Evolutionary conservation across 2,329 filamentous ascomycete species (phyloP), one percentile per base, ranked within the genome.

Genomic region (Phaeoacremonium minimum): DNA sequence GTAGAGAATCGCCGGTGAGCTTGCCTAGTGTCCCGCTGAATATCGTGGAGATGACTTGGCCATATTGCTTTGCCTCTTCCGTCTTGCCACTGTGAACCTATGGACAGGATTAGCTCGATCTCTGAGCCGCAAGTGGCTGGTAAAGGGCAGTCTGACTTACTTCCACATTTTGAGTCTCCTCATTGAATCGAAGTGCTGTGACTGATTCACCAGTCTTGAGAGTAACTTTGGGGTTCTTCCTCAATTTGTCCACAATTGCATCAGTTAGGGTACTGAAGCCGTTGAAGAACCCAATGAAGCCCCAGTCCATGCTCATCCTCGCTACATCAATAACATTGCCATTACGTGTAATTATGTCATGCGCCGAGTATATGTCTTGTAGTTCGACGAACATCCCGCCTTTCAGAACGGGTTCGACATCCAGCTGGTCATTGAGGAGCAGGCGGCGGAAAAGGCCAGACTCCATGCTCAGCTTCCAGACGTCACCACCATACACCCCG

Each of bases 401-500:
- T n/a, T n/a, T n/a, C n/a, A n/a, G n/a, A 4, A 7, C 26, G 13
- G 26, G 14, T 15, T 11, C 18, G 15, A 35, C 16, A 35, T 32
- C 36, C 38, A 44, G 6, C 13, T 30, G 18, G 4, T 52, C 43
- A 42, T 82, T 75, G 38, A 72, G 60, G n/a, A 71, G 45, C 52
- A 68, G 69, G 0, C 66, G 38, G 17, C 60, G 47, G 8, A 82
- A 63, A 28, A 83, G 55, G 28, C 85, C 66, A 34, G 77, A 80
- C 48, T 78, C 79, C 32, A 78, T 79, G 58, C 89, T 95, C 34
- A 97, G 67, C 53, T 83, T 74, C 56, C 86, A 80, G 32, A 95
- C 78, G 60, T 96, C 86, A 5, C 93, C 93, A 15, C 90, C 93
- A 58, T 94, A 95, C 40, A 97, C 88, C 29, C 93, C 93, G 59